Conservation (phyloP, 768 basidiomycete genomes). For the Podaxis pistillaris region DNA sequence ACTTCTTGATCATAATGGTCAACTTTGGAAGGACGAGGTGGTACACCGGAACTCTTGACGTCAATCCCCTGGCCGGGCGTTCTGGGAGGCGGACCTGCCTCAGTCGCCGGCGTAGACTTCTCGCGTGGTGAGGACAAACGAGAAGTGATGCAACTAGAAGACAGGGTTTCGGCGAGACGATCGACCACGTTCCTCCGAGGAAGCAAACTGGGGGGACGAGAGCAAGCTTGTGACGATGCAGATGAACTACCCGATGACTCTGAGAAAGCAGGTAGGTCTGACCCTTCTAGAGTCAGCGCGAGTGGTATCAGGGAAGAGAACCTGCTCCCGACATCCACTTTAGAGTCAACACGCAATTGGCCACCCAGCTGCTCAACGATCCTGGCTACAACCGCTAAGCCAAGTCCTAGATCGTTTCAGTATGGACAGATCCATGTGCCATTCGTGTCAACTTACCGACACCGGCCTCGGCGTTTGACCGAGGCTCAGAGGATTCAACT, state of each 20-base stretch:
- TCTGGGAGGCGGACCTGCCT: conserved; percentile 2
- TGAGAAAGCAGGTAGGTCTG: conserved; percentile 20
- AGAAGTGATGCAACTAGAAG: conserved; percentile 32
- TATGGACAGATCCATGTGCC: background rate
- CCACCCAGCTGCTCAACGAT: conserved; percentile 80
- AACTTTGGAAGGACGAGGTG: conserved; percentile 36
- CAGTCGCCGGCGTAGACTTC: background rate
- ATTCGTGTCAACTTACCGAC: conserved; percentile 38
- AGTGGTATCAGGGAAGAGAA: conserved; percentile 77
- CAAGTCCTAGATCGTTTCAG: conserved; percentile 46
- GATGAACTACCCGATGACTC: conserved; percentile 23
- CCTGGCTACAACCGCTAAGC: conserved; percentile 76
- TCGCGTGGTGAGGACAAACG: conserved; percentile 6
- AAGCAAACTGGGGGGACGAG: conserved; percentile 19
- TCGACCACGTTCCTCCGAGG: conserved; percentile 34
- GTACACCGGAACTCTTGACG: conserved; percentile 26
- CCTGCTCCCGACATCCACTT: conserved; percentile 59
- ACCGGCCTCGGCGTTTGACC: conserved; percentile 35
- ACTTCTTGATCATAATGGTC: conserved; percentile 23
- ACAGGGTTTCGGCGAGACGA: conserved; percentile 47
- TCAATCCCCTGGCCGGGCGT: conserved; percentile 19
- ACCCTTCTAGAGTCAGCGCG: conserved; percentile 32
- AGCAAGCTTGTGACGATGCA: background rate
- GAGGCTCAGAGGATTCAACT: conserved; percentile 53
- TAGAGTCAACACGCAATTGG: conserved; percentile 75